Conservation (phyloP, 2,329 filamentous ascomycete genomes). For the Endocalyx cinctus region DNA sequence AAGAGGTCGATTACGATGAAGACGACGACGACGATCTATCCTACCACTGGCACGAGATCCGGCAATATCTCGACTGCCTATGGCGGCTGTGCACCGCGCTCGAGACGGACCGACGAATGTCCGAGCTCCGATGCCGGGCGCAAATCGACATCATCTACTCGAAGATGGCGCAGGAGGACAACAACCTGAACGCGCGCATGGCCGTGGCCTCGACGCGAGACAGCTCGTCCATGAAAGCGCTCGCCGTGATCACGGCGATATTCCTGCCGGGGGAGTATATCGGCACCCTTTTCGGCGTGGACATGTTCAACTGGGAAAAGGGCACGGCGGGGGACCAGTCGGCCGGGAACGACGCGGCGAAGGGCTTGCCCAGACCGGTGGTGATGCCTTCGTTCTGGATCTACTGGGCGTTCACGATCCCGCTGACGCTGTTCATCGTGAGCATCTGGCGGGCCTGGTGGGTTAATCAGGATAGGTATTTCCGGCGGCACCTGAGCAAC, state of each 20-base stretch:
- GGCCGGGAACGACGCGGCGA: conserved; percentile 25
- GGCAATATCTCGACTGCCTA: conserved; percentile 41
- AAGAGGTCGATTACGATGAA: conserved; percentile 17
- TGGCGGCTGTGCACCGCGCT: conserved; percentile 39
- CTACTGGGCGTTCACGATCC: conserved; percentile 41
- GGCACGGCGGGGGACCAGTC: conserved; percentile 25
- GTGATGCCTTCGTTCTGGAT: conserved; percentile 40
- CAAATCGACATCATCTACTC: conserved; percentile 46
- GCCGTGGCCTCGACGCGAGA: conserved; percentile 74
- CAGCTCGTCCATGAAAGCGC: conserved; percentile 43
- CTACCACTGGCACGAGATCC: conserved; percentile 41
- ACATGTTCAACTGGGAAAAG: conserved; percentile 40
- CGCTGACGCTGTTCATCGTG: conserved; percentile 38
- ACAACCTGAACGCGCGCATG: conserved; percentile 45
- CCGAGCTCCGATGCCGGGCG: conserved; percentile 40
- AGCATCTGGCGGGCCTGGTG: conserved; percentile 41
- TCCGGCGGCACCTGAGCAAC: conserved; percentile 38
- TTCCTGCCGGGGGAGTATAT: conserved; percentile 44
- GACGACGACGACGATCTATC: conserved; percentile 26
- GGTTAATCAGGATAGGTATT: conserved; percentile 43
- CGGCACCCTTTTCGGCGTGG: conserved; percentile 41
- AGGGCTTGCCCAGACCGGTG: conserved; percentile 23
- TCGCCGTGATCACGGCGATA: conserved; percentile 44
- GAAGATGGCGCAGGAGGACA: conserved; percentile 46
- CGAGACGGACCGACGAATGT: conserved; percentile 42